phyloP scores from a whole-genome alignment of 2,329 filamentous ascomycete genomes.

The Apiospora marii region DNA sequence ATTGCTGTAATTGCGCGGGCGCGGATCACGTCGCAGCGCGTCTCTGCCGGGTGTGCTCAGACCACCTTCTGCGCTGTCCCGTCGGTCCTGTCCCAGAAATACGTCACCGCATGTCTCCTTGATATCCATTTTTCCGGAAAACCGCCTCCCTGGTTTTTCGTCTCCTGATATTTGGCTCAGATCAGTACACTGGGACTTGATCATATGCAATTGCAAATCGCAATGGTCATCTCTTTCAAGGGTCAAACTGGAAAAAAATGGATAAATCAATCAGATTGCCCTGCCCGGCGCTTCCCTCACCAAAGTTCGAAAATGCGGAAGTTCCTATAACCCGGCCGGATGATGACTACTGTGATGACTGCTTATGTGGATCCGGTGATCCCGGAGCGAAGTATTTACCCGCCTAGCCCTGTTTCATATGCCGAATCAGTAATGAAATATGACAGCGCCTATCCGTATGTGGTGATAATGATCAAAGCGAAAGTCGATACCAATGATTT shows the following conservation, averaged over 20 bases:
- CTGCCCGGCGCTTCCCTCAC: too few species aligned
- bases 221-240: too few species aligned
- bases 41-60: background rate
- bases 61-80: conserved; percentile 7
- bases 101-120: conserved; percentile 13
- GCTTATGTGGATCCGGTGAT: background rate
- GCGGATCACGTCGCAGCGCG: background rate
- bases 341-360: background rate
- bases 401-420: background rate
- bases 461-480: too few species aligned
- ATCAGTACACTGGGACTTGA: background rate
- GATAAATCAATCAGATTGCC: too few species aligned
- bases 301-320: background rate
- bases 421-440: too few species aligned
- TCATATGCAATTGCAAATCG: too few species aligned
- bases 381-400: background rate
- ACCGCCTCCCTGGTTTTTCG: too few species aligned
- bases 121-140: background rate
- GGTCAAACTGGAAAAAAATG: too few species aligned
- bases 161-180: background rate
- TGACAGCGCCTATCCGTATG: too few species aligned
- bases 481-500: too few species aligned
- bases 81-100: background rate
- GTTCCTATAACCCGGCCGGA: background rate
- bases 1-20: background rate